Conservation (phyloP, 1,284 basidiomycete genomes). For the Trichosporon sp. region DNA sequence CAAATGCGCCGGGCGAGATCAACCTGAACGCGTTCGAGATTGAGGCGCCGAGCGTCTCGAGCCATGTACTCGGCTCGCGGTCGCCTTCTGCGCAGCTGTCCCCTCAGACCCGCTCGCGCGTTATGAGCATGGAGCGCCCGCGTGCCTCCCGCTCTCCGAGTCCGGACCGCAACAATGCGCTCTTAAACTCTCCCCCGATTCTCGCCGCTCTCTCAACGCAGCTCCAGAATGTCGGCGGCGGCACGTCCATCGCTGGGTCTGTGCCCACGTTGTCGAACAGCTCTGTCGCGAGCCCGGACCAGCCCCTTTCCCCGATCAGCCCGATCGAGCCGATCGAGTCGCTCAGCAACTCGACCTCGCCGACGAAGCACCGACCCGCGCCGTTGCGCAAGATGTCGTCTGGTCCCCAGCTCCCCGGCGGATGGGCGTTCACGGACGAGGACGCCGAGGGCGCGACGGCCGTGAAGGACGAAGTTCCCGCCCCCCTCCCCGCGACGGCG, state of each 20-base stretch:
- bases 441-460: slow-evolving; percentile 24
- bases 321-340: slow-evolving; percentile 5
- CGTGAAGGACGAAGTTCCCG: not conserved
- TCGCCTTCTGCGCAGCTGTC: slow-evolving; percentile 39
- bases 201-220: slow-evolving; percentile 14
- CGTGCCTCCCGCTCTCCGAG: slow-evolving; percentile 29
- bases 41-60: slow-evolving; percentile 41
- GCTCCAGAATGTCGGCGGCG: slow-evolving; percentile 16
- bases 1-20: slow-evolving; percentile 33
- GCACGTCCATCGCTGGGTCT: slow-evolving; percentile 15
- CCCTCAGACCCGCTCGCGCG: slow-evolving; percentile 34
- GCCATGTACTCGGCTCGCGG: slow-evolving; percentile 36
- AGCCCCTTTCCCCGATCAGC: slow-evolving; percentile 27
- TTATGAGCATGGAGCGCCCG: slow-evolving; percentile 24
- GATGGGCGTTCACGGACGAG: slow-evolving; percentile 43
- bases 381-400: slow-evolving; percentile 42
- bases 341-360: not conserved
- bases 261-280: slow-evolving; percentile 22
- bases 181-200: slow-evolving; percentile 20
- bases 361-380: slow-evolving; percentile 38
- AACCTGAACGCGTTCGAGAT: slow-evolving; percentile 43
- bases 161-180: slow-evolving; percentile 23
- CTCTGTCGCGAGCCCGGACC: slow-evolving; percentile 24
- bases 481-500: not conserved
- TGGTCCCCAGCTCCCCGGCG: slow-evolving; percentile 50